Evolutionary conservation across 139 green algal species (phyloP).

Genomic region (Chlorella sp.): DNA sequence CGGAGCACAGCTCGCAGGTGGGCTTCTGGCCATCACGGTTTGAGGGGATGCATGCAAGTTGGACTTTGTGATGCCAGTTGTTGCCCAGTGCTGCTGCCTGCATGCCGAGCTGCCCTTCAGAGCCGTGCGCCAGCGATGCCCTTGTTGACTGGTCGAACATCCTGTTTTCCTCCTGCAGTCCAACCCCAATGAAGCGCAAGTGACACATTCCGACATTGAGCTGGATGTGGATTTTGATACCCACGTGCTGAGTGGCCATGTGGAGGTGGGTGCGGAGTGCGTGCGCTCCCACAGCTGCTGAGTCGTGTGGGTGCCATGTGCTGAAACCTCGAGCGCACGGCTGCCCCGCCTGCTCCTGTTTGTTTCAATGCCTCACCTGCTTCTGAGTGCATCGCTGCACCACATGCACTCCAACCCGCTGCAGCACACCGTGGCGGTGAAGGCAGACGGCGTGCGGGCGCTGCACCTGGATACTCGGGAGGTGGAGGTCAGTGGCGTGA

Average conservation of each 20-base stretch:
- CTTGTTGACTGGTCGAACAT: too few relatives aligned
- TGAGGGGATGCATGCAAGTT: too few relatives aligned
- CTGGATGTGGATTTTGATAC: constrained; percentile 52
- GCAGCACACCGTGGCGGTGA: constrained; percentile 31
- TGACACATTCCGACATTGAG: constrained; percentile 41
- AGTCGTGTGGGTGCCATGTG: too few relatives aligned
- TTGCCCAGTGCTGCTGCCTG: background rate
- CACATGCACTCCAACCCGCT: background rate
- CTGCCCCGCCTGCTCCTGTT: background rate
- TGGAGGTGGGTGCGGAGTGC: constrained; percentile 35
- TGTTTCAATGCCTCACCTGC: background rate
- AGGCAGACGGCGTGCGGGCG: constrained; percentile 5
- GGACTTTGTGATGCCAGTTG: too few relatives aligned
- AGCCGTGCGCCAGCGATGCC: too few relatives aligned
- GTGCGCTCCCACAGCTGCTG: too few relatives aligned
- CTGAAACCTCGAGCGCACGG: too few relatives aligned
- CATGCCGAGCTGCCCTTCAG: background rate
- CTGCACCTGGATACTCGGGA: constrained; percentile 72
- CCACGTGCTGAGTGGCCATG: constrained; percentile 35
- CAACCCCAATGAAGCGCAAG: constrained; percentile 21
- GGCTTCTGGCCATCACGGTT: too few relatives aligned
- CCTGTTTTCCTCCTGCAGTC: background rate
- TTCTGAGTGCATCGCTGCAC: too few relatives aligned
- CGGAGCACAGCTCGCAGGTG: too few relatives aligned
- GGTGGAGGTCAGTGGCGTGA: constrained; percentile 50